Base-by-base conservation (phyloP, 768 basidiomycete species). In the Calvatia gigantea region DNA sequence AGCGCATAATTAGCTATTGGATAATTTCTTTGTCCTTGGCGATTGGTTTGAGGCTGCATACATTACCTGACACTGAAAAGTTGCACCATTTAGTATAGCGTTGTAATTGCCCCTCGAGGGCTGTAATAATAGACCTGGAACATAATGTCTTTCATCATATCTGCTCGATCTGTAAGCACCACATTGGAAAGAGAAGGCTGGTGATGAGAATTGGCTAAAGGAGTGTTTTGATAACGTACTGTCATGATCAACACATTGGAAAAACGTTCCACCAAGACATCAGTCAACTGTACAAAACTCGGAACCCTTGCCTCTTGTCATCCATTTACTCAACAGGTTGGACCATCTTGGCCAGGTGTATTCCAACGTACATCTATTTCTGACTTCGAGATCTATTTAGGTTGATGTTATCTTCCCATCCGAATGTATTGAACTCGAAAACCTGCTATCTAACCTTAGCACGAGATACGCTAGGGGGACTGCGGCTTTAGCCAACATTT, bases 371-470 rank as follows among this genome's bases (percentile, higher is more conserved):
- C n/a, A n/a, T 23, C 21, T 53, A 41, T 29, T 25, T 19, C 38
- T 7, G 38, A 31, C 33, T 11, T 27, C 56, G 15, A 8, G 2
- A 14, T 4, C 37, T 39, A 7, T 42, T 14, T 66, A 89, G 87
- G 65, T 90, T 52, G 86, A 90, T 62, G 51, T 88, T 39, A 66
- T 87, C 21, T 81, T 87, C 51, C 78, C 86, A 1, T 74, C 80
- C 3, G 65, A 73, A 42, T 60, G 64, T 32, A 58, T 57, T 6
- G 47, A 42, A 0, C 70, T 80, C 29, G 72, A 80, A 45, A 58
- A 64, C 7, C 62, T 64, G 3, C 72, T 89, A 19, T 60, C 67
- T 8, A 63, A 67, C 1, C 68, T 86, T 2, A 64, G 72, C 35
- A 73, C 76, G 31, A 61, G 66, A 9, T 85, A 85, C 63, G 65